Evolutionary conservation across 1,284 basidiomycete genomes (phyloP).

Genomic region (Phylloboletellus chloephorus): DNA sequence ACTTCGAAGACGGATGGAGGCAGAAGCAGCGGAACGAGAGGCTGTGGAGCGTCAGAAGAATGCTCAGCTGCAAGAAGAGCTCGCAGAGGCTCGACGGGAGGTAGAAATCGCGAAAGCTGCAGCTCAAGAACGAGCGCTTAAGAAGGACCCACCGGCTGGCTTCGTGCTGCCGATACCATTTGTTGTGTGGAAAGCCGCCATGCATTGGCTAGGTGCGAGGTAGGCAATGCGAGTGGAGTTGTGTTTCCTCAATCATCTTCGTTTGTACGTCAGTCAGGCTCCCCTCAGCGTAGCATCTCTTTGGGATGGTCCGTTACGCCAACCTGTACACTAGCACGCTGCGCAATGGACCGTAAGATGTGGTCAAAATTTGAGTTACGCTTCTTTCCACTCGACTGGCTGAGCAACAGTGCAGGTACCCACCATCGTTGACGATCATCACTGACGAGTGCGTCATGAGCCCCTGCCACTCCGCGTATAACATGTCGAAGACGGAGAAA

Average conservation of each 20-base stretch:
- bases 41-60: constrained; percentile 26
- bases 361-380: neutral
- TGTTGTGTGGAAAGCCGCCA: constrained; percentile 30
- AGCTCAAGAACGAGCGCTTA: constrained; percentile 24
- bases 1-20: constrained; percentile 27
- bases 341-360: constrained; percentile 5
- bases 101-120: constrained; percentile 22
- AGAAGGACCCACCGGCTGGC: constrained; percentile 25
- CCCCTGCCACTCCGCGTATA: no score
- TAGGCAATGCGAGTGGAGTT: constrained; percentile 9
- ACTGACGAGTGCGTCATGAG: no score
- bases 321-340: constrained; percentile 8
- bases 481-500: no score
- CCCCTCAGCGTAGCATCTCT: constrained; percentile 21
- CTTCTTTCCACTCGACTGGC: neutral
- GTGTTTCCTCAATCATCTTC: neutral
- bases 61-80: constrained; percentile 31
- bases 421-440: no score
- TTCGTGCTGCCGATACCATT: constrained; percentile 33
- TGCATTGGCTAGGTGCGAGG: constrained; percentile 31
- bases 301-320: constrained; percentile 1
- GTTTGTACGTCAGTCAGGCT: neutral
- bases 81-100: constrained; percentile 28
- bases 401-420: neutral
- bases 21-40: constrained; percentile 26